phyloP scores from a whole-genome alignment of 1,139 yeast species.

The Candida albicans region DNA sequence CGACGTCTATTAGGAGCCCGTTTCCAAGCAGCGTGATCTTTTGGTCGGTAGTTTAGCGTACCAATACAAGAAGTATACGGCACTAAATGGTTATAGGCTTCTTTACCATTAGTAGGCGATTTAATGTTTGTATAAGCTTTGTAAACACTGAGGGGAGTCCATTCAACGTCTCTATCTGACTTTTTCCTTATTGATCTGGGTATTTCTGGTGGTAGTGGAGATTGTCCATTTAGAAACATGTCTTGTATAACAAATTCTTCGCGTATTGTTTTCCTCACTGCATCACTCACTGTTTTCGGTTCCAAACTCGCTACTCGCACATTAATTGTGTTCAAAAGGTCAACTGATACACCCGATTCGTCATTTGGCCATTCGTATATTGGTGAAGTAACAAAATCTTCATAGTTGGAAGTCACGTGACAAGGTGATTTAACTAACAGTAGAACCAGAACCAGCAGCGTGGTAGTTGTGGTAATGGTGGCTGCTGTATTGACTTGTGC shows the following conservation, averaged over 20 bases:
- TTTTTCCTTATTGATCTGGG: slow-evolving; percentile 22
- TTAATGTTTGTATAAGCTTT: slow-evolving; percentile 38
- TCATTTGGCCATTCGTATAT: slow-evolving; percentile 18
- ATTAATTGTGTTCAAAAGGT: slow-evolving; percentile 12
- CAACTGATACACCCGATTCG: slow-evolving; percentile 13
- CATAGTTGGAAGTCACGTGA: slow-evolving; percentile 6
- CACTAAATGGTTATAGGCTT: slow-evolving; percentile 19
- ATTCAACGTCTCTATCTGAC: slow-evolving; percentile 20
- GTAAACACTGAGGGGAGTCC: slow-evolving; percentile 40
- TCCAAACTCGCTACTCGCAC: slow-evolving; percentile 14
- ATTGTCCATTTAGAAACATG: slow-evolving; percentile 12
- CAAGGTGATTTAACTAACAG: slow-evolving; percentile 9
- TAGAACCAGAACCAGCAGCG: slow-evolving; percentile 8
- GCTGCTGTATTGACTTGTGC: slow-evolving; percentile 3
- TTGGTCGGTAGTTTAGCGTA: slow-evolving; percentile 17
- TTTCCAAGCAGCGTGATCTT: slow-evolving; percentile 22
- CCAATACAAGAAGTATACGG: slow-evolving; percentile 18
- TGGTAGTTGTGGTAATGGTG: slow-evolving; percentile 3
- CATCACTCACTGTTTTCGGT: slow-evolving; percentile 16
- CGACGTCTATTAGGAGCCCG: slow-evolving; percentile 21
- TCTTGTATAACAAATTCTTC: slow-evolving; percentile 20
- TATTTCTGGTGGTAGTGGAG: slow-evolving; percentile 11
- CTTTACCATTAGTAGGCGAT: slow-evolving; percentile 23
- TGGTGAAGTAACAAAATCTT: slow-evolving; percentile 14
- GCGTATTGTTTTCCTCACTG: slow-evolving; percentile 20